A percentile compares a stretch with the other conserved stretches of the same genome.
These are phyloP conservation scores for Abortiporus biennis DNA, from an alignment of 1,284 basidiomycete species.

Conservation along the genomic window DNA sequence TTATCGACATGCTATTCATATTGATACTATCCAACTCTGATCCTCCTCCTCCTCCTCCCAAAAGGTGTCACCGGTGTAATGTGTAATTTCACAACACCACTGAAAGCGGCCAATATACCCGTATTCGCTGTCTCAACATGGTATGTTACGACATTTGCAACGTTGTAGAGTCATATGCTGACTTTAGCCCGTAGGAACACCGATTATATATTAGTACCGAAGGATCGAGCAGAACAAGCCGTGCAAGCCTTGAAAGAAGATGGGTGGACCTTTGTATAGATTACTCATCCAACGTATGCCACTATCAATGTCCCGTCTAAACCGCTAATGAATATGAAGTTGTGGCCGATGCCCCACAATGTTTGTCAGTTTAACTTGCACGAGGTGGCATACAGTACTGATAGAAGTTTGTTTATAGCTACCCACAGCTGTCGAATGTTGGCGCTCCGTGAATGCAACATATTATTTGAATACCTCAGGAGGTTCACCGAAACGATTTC, in stretches of 20 bases:
- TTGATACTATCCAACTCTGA: background rate
- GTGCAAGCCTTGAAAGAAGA: constrained; percentile 35
- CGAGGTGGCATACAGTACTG: no score
- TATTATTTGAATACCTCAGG: no score
- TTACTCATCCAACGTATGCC: no score
- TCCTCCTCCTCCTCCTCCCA: constrained; percentile 1
- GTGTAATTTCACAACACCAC: constrained; percentile 47
- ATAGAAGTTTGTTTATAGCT: no score
- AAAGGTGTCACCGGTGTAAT: constrained; percentile 56
- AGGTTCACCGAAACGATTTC: no score
- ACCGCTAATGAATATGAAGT: no score
- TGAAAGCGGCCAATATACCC: constrained; percentile 47
- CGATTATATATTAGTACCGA: constrained; percentile 53
- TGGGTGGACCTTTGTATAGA: constrained; percentile 43
- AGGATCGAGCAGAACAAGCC: constrained; percentile 34
- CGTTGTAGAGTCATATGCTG: background rate
- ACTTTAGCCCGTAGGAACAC: constrained; percentile 42
- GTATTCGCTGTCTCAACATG: constrained; percentile 70
- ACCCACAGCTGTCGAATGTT: no score
- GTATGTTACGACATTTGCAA: constrained; percentile 29
- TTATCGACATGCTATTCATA: background rate
- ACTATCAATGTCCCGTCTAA: no score
- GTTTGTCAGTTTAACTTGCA: no score
- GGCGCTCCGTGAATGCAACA: no score
- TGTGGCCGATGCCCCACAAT: no score